A percentile compares a stretch with the other conserved stretches of the same genome.
Conservation (phyloP, 441 rosid genomes). For the Mallotus japonicus region DNA sequence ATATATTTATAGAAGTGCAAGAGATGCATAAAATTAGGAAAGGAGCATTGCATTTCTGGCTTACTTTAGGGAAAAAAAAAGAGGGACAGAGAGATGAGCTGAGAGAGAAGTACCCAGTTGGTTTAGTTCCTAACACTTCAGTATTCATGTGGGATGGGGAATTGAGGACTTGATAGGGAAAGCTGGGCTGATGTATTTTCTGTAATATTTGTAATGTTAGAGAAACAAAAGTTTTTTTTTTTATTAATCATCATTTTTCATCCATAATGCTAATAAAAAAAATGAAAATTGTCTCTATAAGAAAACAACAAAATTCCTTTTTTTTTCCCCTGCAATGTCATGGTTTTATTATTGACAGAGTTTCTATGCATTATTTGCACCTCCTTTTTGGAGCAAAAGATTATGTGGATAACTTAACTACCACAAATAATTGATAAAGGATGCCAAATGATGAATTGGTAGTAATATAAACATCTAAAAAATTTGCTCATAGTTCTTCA, state of each 20-base stretch:
- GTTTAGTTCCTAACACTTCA: slow-evolving; percentile 3
- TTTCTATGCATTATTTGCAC: not conserved
- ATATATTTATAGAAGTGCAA: not conserved
- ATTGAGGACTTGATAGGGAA: not conserved
- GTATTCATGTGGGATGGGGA: not conserved
- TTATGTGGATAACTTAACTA: no score
- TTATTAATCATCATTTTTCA: not conserved
- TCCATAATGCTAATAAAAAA: not conserved
- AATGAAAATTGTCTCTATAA: not conserved
- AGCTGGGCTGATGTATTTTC: not conserved
- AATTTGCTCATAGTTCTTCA: no score
- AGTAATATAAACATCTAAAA: no score
- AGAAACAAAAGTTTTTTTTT: not conserved
- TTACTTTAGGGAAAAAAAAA: not conserved
- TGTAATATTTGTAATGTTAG: slow-evolving; percentile 12
- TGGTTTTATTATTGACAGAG: not conserved
- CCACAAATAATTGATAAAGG: no score
- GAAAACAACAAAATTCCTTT: not conserved
- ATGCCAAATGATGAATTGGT: no score
- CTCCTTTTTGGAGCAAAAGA: no score
- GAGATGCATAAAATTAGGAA: not conserved
- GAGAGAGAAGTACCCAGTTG: not conserved
- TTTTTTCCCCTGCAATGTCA: not conserved
- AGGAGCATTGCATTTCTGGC: not conserved
- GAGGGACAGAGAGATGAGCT: not conserved